phyloP scores from a whole-genome alignment of 2,329 filamentous ascomycete genomes.

The Alternaria novae-zelandiae region DNA sequence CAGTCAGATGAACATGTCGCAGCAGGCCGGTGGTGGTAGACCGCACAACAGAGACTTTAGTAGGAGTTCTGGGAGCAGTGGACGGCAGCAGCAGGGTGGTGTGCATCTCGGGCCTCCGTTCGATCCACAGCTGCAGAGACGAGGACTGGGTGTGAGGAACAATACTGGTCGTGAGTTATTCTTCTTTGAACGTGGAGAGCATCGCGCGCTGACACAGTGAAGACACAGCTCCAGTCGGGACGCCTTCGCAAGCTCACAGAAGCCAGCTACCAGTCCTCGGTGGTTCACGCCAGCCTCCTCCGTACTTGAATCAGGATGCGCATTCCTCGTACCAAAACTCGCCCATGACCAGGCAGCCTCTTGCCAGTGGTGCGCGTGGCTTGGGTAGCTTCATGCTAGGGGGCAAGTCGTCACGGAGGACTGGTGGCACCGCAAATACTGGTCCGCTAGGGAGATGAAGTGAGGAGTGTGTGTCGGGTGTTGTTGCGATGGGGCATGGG shows the following conservation, averaged over 20 bases:
- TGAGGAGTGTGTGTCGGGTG: background rate
- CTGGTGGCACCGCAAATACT: constrained; percentile 9
- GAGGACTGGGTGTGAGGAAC: constrained; percentile 16
- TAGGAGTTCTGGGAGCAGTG: constrained; percentile 34
- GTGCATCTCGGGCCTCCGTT: constrained; percentile 25
- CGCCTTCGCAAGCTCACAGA: constrained; percentile 36
- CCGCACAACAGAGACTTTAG: constrained; percentile 30
- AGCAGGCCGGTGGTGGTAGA: constrained; percentile 19
- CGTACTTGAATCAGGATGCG: constrained; percentile 21
- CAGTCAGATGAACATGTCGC: constrained; percentile 21
- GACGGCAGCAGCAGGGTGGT: constrained; percentile 24
- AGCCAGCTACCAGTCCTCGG: constrained; percentile 40
- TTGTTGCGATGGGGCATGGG: background rate
- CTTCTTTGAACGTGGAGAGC: background rate
- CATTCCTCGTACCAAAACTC: constrained; percentile 36
- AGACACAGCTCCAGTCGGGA: constrained; percentile 35
- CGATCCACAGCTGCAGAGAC: constrained; percentile 29
- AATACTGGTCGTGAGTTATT: constrained; percentile 30
- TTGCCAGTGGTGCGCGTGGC: constrained; percentile 28
- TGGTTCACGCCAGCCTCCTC: constrained; percentile 32
- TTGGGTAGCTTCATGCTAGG: constrained; percentile 38
- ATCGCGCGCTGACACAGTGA: constrained; percentile 3
- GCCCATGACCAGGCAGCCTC: constrained; percentile 41
- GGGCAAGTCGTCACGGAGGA: constrained; percentile 38
- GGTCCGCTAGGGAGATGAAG: constrained; percentile 20